A percentile compares a stretch with the other conserved stretches of the same genome.
Evolutionary conservation across 352 stramenopile genomes (phyloP).

Genomic region (Phytophthora sp.): DNA sequence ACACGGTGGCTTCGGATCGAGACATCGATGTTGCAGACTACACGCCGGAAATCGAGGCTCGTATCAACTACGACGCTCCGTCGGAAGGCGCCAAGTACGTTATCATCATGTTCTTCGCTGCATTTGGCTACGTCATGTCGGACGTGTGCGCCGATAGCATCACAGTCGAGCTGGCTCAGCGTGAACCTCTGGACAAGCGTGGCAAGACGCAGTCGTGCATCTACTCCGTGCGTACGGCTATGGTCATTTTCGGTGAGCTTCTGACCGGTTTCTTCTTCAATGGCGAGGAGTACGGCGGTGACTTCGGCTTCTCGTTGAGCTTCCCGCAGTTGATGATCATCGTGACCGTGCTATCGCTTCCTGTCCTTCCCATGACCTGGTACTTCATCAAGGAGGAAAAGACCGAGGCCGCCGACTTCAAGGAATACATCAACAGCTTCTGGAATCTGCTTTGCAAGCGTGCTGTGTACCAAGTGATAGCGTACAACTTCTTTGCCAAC

Average conservation of each 20-base stretch:
- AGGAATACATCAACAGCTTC: constrained; percentile 34
- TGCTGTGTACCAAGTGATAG: constrained; percentile 43
- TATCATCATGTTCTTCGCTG: constrained; percentile 32
- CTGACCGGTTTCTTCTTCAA: constrained; percentile 61
- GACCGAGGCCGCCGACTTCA: constrained; percentile 24
- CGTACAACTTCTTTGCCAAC: constrained; percentile 38
- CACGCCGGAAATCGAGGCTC: constrained; percentile 22
- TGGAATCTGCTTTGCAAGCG: constrained; percentile 34
- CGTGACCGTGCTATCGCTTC: constrained; percentile 27
- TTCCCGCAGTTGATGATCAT: constrained; percentile 47
- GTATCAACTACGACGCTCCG: constrained; percentile 43
- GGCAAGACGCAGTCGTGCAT: constrained; percentile 54
- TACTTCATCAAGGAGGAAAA: constrained; percentile 42
- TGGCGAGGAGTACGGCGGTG: constrained; percentile 27
- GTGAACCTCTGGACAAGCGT: constrained; percentile 48
- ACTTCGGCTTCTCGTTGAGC: constrained; percentile 26
- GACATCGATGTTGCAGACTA: constrained; percentile 29
- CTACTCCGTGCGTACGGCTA: constrained; percentile 43
- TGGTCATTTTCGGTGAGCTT: constrained; percentile 44
- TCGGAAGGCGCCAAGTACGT: constrained; percentile 36
- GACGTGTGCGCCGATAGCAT: constrained; percentile 42
- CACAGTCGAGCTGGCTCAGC: constrained; percentile 56
- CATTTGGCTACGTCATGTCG: constrained; percentile 29
- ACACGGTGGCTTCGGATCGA: constrained; percentile 17
- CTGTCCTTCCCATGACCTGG: constrained; percentile 37